Percentiles rank a stretch among this genome's conserved stretches.
These are phyloP conservation scores for Trichoderma lentiforme DNA, from an alignment of 2,329 filamentous ascomycete species.

Conservation along the genomic window DNA sequence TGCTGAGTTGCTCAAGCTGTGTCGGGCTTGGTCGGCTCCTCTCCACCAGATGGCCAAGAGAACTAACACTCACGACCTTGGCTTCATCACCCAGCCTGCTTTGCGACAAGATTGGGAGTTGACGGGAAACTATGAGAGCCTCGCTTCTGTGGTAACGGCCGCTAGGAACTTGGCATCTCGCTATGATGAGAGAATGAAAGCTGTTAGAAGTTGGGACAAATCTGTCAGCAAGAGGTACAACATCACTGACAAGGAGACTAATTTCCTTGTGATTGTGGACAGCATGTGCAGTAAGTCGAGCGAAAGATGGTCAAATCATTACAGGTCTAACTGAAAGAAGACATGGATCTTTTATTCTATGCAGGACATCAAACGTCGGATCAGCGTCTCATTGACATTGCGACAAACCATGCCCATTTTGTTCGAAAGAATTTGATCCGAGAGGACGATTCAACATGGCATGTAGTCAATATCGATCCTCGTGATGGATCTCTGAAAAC, in stretches of 20 bases:
- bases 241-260: conserved; percentile 28
- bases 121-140: conserved; percentile 37
- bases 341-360: conserved; percentile 39
- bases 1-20: conserved; percentile 24
- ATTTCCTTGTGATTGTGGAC: conserved; percentile 41
- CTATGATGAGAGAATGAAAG: conserved; percentile 39
- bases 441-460: conserved; percentile 33
- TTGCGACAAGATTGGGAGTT: conserved; percentile 47
- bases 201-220: conserved; percentile 49
- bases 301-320: neutral
- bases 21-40: conserved; percentile 32
- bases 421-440: conserved; percentile 38
- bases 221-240: conserved; percentile 27
- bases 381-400: conserved; percentile 32
- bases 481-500: conserved; percentile 36
- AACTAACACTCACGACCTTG: conserved; percentile 53
- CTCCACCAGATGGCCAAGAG: conserved; percentile 38
- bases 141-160: conserved; percentile 40
- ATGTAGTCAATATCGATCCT: conserved; percentile 46
- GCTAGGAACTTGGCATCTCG: conserved; percentile 43
- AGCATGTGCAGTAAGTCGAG: conserved; percentile 36
- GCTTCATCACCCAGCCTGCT: conserved; percentile 51
- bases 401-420: conserved; percentile 38
- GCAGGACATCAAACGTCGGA: conserved; percentile 34
- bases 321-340: neutral